A percentile compares a stretch with the other conserved stretches of the same genome.
Evolutionary conservation across 1,139 yeast genomes (phyloP).

Genomic region (Candida frijolesensis): DNA sequence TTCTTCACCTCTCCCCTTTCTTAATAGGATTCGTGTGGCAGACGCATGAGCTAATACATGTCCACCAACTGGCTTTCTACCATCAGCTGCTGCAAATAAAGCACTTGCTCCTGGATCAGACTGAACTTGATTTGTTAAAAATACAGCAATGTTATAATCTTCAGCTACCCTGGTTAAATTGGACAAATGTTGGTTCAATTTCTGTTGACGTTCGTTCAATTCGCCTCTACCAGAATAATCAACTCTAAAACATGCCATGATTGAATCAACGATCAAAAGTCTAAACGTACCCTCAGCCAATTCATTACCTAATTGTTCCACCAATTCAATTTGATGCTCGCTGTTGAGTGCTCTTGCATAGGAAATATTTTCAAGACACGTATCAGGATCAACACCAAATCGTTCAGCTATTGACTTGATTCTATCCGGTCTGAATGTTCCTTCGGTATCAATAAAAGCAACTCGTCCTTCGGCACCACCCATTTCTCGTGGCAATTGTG

Average conservation of each 20-base stretch:
- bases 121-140: constrained; percentile 64
- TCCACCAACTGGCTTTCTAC: constrained; percentile 67
- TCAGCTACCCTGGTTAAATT: constrained; percentile 56
- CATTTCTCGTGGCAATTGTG: constrained; percentile 53
- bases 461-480: constrained; percentile 69
- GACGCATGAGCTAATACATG: constrained; percentile 68
- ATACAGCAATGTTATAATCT: constrained; percentile 60
- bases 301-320: constrained; percentile 53
- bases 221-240: constrained; percentile 65
- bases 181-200: constrained; percentile 56
- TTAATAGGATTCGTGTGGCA: constrained; percentile 57
- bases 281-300: constrained; percentile 52
- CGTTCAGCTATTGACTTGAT: constrained; percentile 55
- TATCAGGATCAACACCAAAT: constrained; percentile 55
- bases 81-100: constrained; percentile 64
- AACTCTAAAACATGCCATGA: constrained; percentile 64
- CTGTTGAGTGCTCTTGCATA: constrained; percentile 62
- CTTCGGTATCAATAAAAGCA: constrained; percentile 63
- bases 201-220: constrained; percentile 61
- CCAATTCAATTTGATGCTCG: constrained; percentile 61
- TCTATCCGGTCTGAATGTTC: constrained; percentile 61
- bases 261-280: constrained; percentile 52
- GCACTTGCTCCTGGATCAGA: constrained; percentile 73
- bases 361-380: constrained; percentile 54
- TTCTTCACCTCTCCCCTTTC: constrained; percentile 68